phyloP scores from a whole-genome alignment of 192 early-diverging fungal species.

The Linnemannia elongata region DNA sequence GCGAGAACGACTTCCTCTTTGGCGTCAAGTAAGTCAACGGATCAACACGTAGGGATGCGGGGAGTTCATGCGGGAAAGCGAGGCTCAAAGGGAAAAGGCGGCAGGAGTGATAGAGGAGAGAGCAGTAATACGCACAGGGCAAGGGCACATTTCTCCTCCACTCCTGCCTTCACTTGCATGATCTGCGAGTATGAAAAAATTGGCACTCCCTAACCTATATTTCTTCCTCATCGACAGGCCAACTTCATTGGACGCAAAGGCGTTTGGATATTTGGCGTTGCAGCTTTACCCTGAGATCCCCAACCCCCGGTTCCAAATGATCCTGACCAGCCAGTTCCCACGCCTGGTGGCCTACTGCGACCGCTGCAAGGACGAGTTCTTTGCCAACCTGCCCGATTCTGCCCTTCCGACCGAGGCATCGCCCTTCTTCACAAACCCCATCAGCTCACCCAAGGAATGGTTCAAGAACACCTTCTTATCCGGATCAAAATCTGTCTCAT shows the following conservation, averaged over 20 bases:
- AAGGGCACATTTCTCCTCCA: background rate
- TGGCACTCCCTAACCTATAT: background rate
- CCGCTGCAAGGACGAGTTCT: constrained; percentile 64
- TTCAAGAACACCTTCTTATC: constrained; percentile 51
- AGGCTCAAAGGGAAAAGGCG: background rate
- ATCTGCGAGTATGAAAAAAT: background rate
- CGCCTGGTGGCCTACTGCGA: constrained; percentile 73
- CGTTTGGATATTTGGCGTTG: constrained; percentile 87
- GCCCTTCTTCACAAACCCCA: constrained; percentile 57
- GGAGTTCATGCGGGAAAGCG: background rate
- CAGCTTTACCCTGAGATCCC: constrained; percentile 82
- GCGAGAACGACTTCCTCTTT: constrained; percentile 85
- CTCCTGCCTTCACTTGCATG: background rate
- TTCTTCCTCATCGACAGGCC: constrained; percentile 56
- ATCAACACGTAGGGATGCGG: background rate
- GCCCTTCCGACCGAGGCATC: constrained; percentile 49
- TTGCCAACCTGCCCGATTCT: constrained; percentile 48
- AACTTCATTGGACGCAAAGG: constrained; percentile 83
- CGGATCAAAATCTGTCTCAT: constrained; percentile 2
- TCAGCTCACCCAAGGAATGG: constrained; percentile 55
- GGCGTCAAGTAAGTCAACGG: constrained; percentile 68
- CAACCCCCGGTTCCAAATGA: constrained; percentile 73
- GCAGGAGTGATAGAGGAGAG: background rate
- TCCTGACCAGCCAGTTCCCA: constrained; percentile 77
- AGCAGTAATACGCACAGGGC: background rate